These are phyloP conservation scores for Fagus sylvatica DNA, from an alignment of 306 rosid genomes.

Conservation along the genomic window DNA sequence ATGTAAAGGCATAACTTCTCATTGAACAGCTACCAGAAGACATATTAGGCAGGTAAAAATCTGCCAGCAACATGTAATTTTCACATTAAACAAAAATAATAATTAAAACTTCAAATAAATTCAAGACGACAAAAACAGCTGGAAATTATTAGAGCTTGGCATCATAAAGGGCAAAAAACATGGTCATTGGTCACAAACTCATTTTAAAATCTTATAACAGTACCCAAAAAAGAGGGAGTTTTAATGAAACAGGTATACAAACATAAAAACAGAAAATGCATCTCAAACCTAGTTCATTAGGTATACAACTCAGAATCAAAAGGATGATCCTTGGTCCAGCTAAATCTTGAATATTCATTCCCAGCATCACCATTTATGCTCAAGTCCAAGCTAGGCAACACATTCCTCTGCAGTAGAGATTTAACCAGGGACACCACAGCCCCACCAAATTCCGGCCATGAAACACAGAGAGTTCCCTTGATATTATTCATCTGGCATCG, in stretches of 20 bases:
- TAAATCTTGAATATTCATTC: constrained; percentile 29
- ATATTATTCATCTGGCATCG: constrained; percentile 58
- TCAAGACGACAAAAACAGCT: background rate
- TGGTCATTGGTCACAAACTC: background rate
- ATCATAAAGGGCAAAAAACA: background rate
- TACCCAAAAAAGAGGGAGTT: background rate
- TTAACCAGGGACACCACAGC: constrained; percentile 46
- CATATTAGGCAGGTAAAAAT: background rate
- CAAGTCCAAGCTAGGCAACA: constrained; percentile 44
- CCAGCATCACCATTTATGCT: constrained; percentile 2
- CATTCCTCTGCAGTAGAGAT: constrained; percentile 39
- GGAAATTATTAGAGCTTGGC: background rate
- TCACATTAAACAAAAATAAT: background rate
- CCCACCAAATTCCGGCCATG: constrained; percentile 76
- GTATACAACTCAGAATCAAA: constrained; percentile 64
- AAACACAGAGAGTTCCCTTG: constrained; percentile 60
- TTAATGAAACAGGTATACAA: background rate
- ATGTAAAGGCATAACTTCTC: background rate
- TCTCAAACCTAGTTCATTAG: constrained; percentile 26
- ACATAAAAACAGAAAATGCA: background rate
- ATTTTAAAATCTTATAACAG: background rate
- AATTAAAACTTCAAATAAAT: background rate
- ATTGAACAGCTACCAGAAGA: background rate
- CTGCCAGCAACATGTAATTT: background rate
- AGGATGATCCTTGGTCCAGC: constrained; percentile 47